Base-by-base conservation (phyloP, 805 yeast species). In the Sugiyamaella chiloensis region DNA sequence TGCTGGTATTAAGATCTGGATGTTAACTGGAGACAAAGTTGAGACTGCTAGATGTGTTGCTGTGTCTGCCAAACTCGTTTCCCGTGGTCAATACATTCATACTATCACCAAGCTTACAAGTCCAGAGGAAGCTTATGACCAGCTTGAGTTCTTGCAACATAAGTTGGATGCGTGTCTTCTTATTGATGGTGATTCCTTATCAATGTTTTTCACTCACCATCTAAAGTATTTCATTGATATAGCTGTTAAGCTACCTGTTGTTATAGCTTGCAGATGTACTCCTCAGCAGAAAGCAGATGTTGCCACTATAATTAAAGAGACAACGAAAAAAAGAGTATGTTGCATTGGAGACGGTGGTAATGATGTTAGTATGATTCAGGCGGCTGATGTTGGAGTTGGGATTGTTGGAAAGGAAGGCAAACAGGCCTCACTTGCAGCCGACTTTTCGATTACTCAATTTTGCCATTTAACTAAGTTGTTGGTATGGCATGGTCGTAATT, bases 341-440 rank as follows among this genome's bases (percentile, higher is more conserved):
- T 93, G 98, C 61, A 95, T 93, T 56, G 99, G 99, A 48, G 99
- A 93, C 67, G 99, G 99, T 60, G 99, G 99, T 59, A 93, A 93
- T 61, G 99, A 93, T 67, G 99, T 93, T 27, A 86, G 95, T 58
- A 93, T 93, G 99, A 93, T 93, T 56, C 99, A 93, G 68, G 85
- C 95, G 56, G 99, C 99, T 0, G 96, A 95, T 70, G 96, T 93
- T 7, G 99, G 99, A 51, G 96, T 93, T 24, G 99, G 99, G 48
- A 93, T 93, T 56, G 99, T 93, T 17, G 99, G 99, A 30, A 93
- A 93, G 65, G 99, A 93, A 65, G 99, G 99, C 29, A 85, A 84
- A 53, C 99, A 93, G 65, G 99, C 99, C 0, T 88, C 96, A 0
- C 71, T 93, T 44, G 96, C 98, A 3, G 98, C 99, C 0, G 99